Evolutionary conservation across 192 early-diverging fungal species (phyloP).

Genomic region (Gryganskiella cystojenkinii): DNA sequence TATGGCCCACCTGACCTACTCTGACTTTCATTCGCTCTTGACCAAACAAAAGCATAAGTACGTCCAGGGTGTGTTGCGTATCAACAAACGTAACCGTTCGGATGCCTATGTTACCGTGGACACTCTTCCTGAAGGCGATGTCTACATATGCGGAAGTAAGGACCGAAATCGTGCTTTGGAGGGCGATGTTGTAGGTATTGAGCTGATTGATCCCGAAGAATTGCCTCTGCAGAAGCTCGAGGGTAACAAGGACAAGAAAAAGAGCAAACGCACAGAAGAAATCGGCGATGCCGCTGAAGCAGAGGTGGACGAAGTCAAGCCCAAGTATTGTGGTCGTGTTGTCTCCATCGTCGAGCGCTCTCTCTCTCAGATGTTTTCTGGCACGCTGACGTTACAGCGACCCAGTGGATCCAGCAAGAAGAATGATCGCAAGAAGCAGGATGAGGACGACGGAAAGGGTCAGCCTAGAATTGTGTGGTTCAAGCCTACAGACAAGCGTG

Average conservation of each 20-base stretch:
- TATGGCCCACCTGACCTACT: constrained; percentile 66
- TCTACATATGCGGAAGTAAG: constrained; percentile 80
- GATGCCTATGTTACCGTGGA: constrained; percentile 92
- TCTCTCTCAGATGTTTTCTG: constrained; percentile 68
- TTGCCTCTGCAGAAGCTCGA: constrained; percentile 64
- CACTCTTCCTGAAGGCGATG: constrained; percentile 72
- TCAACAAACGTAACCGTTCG: constrained; percentile 85
- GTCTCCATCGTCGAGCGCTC: constrained; percentile 68
- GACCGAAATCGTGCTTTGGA: constrained; percentile 88
- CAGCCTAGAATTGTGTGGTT: constrained; percentile 80
- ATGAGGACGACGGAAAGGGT: constrained; percentile 59
- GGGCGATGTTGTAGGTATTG: constrained; percentile 84
- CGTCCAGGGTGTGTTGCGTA: constrained; percentile 80
- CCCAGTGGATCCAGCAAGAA: constrained; percentile 41
- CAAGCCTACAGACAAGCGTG: constrained; percentile 83
- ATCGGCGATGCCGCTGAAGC: constrained; percentile 59
- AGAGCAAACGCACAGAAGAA: constrained; percentile 56
- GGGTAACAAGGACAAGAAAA: constrained; percentile 67
- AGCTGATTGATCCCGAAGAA: constrained; percentile 76
- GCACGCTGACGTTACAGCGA: constrained; percentile 45
- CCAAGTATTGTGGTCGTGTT: constrained; percentile 66
- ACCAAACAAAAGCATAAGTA: constrained; percentile 59
- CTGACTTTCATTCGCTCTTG: constrained; percentile 61
- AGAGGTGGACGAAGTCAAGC: constrained; percentile 63
- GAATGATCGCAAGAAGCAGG: constrained; percentile 44